Evolutionary conservation across 768 basidiomycete genomes (phyloP).

Genomic region (Lentinula sp.): DNA sequence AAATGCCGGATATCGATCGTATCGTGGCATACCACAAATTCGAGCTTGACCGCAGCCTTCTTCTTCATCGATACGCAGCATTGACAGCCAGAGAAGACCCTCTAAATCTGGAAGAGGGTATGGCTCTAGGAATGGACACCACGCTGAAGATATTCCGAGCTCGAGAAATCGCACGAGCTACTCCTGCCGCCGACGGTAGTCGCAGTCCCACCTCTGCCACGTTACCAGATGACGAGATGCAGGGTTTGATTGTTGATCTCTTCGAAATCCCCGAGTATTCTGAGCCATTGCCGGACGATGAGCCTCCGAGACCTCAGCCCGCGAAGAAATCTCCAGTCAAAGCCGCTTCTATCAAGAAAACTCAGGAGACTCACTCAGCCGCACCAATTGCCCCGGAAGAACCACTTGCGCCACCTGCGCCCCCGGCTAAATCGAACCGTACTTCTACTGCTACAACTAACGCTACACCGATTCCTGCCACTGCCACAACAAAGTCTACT

Average conservation of each 20-base stretch:
- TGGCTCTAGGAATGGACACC: slow-evolving; percentile 46
- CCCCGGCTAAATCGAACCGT: background rate
- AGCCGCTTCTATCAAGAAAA: background rate
- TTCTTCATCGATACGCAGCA: slow-evolving; percentile 50
- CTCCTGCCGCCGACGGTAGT: slow-evolving; percentile 10
- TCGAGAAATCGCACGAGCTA: slow-evolving; percentile 39
- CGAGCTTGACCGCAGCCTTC: slow-evolving; percentile 36
- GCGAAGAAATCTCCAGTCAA: background rate
- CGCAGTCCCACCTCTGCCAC: background rate
- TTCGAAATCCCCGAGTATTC: slow-evolving; percentile 3
- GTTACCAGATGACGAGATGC: slow-evolving; percentile 3
- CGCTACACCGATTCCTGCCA: background rate
- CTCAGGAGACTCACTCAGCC: background rate
- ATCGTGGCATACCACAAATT: slow-evolving; percentile 52
- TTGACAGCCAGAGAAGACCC: slow-evolving; percentile 47
- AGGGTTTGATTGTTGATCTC: slow-evolving; percentile 1
- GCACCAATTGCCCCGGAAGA: background rate
- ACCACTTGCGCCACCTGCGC: background rate
- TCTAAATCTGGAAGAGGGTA: slow-evolving; percentile 49
- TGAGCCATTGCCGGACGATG: slow-evolving; percentile 1
- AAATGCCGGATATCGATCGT: slow-evolving; percentile 41
- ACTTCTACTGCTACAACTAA: background rate
- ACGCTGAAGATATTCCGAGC: slow-evolving; percentile 41
- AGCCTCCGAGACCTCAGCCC: background rate
- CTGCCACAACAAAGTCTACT: background rate